These are phyloP conservation scores for Durotheca rogersii DNA, from an alignment of 495 filamentous ascomycete genomes.

Conservation along the genomic window DNA sequence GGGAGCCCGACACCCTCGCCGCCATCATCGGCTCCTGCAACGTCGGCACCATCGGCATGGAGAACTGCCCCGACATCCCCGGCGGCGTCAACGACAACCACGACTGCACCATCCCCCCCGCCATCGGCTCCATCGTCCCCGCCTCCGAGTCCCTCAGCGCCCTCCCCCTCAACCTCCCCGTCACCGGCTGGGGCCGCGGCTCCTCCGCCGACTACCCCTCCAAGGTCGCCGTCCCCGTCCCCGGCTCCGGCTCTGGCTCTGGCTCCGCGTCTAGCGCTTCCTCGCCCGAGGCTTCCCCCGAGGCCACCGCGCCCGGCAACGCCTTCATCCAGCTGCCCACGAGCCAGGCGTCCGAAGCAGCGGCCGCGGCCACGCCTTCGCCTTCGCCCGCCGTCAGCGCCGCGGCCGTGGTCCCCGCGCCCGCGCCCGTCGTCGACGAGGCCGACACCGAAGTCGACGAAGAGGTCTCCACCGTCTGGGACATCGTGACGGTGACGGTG, in stretches of 20 bases:
- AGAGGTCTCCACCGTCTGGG: slow-evolving; percentile 55
- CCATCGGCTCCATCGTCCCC: slow-evolving; percentile 37
- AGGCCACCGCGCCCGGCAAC: slow-evolving; percentile 10
- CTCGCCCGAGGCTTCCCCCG: neutral
- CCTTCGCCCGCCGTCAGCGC: slow-evolving; percentile 35
- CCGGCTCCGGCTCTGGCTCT: slow-evolving; percentile 23
- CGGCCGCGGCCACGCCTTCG: slow-evolving; percentile 44
- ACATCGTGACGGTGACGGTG: slow-evolving; percentile 52
- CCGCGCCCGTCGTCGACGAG: no score
- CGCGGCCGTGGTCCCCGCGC: slow-evolving; percentile 23
- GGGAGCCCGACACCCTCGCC: slow-evolving; percentile 63
- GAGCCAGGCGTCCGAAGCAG: neutral
- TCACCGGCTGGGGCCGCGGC: slow-evolving; percentile 43
- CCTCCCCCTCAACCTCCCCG: slow-evolving; percentile 62
- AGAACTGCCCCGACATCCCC: slow-evolving; percentile 55
- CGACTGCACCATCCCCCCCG: slow-evolving; percentile 51
- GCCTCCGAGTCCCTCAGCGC: slow-evolving; percentile 34
- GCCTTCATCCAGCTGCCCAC: slow-evolving; percentile 18
- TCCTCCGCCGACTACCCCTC: no score
- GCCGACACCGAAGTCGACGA: slow-evolving; percentile 38
- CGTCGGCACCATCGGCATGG: slow-evolving; percentile 50
- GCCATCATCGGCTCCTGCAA: slow-evolving; percentile 62
- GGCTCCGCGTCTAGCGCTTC: slow-evolving; percentile 7
- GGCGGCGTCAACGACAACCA: slow-evolving; percentile 42
- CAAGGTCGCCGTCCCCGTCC: no score